phyloP scores from a whole-genome alignment of 805 yeast species.

The Candida qinlingensis region DNA sequence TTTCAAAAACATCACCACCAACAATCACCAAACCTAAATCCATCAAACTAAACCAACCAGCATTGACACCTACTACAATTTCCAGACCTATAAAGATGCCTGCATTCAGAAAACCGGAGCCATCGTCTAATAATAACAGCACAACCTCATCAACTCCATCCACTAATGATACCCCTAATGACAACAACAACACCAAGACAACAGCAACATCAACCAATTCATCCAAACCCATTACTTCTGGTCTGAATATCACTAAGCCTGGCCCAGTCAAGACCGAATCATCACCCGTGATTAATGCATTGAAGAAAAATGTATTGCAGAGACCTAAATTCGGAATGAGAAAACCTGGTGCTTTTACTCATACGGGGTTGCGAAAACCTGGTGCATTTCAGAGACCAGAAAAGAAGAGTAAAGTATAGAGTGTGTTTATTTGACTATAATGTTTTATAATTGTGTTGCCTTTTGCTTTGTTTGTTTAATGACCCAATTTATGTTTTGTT shows the following conservation, averaged over 20 bases:
- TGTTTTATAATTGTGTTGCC: too few species aligned
- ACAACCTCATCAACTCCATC: too few species aligned
- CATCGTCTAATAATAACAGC: too few species aligned
- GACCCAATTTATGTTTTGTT: too few species aligned
- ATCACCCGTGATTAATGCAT: background rate
- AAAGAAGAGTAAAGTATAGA: slow-evolving; percentile 15
- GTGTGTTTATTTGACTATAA: too few species aligned
- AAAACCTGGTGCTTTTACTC: slow-evolving; percentile 19
- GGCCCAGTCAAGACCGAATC: background rate
- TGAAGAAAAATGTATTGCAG: slow-evolving; percentile 11
- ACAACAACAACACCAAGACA: background rate
- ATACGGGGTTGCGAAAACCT: slow-evolving; percentile 23
- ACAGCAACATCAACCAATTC: background rate
- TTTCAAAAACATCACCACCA: background rate
- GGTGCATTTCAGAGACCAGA: slow-evolving; percentile 27
- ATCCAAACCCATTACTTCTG: background rate
- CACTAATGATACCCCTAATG: too few species aligned
- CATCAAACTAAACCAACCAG: too few species aligned
- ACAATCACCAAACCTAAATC: background rate
- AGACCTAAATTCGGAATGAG: slow-evolving; percentile 25
- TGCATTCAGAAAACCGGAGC: background rate
- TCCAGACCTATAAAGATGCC: background rate
- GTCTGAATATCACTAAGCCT: slow-evolving; percentile 1
- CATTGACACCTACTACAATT: too few species aligned
- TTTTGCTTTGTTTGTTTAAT: too few species aligned